These are phyloP conservation scores for Paramecium octaurelia DNA, from an alignment of 73 alveolate species.

Conservation along the genomic window DNA sequence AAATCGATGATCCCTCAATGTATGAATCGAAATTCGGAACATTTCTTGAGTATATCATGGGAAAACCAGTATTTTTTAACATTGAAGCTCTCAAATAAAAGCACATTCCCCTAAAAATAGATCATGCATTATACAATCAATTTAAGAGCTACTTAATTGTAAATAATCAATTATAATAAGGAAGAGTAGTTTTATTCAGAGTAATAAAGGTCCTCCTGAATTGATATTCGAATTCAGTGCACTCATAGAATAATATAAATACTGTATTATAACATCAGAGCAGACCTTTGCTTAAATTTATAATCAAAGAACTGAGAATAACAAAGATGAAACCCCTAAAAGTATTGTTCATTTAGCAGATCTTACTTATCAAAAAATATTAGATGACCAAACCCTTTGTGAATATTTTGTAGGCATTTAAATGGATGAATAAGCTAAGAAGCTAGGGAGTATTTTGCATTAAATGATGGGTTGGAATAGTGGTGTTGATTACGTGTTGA, in stretches of 20 bases:
- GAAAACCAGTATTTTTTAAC: conserved; percentile 35
- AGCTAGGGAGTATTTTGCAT: not conserved
- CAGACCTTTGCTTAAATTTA: conserved; percentile 25
- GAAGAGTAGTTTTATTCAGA: not conserved
- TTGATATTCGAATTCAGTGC: conserved; percentile 4
- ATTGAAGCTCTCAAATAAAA: not conserved
- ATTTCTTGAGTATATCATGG: not conserved
- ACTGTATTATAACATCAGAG: not conserved
- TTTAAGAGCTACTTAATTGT: not conserved
- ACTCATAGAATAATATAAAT: not conserved
- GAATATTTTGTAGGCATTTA: not conserved
- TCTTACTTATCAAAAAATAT: not conserved
- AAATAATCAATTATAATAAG: not conserved
- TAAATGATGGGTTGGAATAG: conserved; percentile 18
- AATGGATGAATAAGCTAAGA: not conserved
- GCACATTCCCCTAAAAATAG: not conserved
- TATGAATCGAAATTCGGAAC: not conserved
- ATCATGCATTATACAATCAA: not conserved
- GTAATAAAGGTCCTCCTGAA: conserved; percentile 11
- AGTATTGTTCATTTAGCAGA: not conserved
- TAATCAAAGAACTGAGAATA: not conserved
- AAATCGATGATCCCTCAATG: not conserved
- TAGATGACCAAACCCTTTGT: not conserved
- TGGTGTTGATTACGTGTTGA: not conserved
- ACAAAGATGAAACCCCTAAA: not conserved